Base-by-base conservation (phyloP, 208 protist species). In the Trypanosoma platydactyli region DNA sequence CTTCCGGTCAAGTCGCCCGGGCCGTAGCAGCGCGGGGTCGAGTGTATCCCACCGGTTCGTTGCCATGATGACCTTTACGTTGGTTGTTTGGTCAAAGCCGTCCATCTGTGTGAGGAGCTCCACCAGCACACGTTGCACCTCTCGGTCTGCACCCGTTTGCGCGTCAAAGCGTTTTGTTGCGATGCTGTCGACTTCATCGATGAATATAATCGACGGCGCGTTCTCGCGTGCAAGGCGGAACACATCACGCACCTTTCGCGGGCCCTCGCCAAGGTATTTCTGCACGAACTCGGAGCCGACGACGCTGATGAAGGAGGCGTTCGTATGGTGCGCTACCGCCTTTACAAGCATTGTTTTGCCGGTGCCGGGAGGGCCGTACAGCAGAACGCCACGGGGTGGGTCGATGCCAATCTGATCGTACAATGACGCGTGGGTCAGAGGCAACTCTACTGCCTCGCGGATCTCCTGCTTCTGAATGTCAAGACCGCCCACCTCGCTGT, bases 391-490 rank as follows among this genome's bases (percentile, higher is more conserved):
- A 24, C 98, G 90, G 51, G 99, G 99, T 45, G 99, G 99, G 73
- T 99, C 99, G 63, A 99, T 99, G 48, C 97, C 97, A 68, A 99
- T 98, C 78, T 99, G 98, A 77, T 97, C 88, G 86, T 99, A 99
- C 16, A 99, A 89, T 4, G 99, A 97, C 30, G 94, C 86, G 76
- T 99, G 98, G 7, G 98, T 99, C 12, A 99, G 86, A 35, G 99
- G 99, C 41, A 99, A 86, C 84, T 99, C 99, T 25, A 99, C 98
- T 5, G 99, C 99, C 85, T 99, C 99, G 55, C 98, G 87, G 49
- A 99, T 99, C 80, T 99, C 99, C 81, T 99, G 98, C 86, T 99
- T 99, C 83, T 99, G 99, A 60, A 99, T 98, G 85, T 99, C 99
- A 12, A 98, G 83, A 9, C 99, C 98, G 48, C 99, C 99, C 60